Conservation (phyloP, 2,329 filamentous ascomycete genomes). For the Fonsecaea erecta region DNA sequence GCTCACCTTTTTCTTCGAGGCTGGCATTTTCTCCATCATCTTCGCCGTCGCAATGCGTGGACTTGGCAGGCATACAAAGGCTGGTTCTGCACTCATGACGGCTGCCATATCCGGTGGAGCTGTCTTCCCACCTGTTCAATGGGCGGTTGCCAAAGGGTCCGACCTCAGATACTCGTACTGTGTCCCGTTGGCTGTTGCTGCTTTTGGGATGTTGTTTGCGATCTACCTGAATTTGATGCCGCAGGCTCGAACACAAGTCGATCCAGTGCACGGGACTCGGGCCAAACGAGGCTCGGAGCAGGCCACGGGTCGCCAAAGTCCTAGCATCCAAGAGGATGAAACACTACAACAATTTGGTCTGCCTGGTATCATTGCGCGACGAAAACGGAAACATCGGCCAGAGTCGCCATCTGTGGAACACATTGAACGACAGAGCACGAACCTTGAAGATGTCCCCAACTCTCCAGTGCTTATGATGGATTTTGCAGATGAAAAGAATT, state of each 20-base stretch:
- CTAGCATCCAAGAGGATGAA: slow-evolving; percentile 8
- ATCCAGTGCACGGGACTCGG: slow-evolving; percentile 49
- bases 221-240: slow-evolving; percentile 58
- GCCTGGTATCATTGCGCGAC: slow-evolving; percentile 27
- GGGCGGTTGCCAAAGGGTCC: slow-evolving; percentile 47
- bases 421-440: slow-evolving; percentile 24
- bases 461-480: slow-evolving; percentile 21
- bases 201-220: slow-evolving; percentile 58
- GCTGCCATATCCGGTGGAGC: slow-evolving; percentile 60
- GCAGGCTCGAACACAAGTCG: slow-evolving; percentile 56
- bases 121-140: slow-evolving; percentile 60
- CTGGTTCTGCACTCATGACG: slow-evolving; percentile 59
- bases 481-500: slow-evolving; percentile 14
- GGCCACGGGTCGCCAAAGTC: slow-evolving; percentile 1
- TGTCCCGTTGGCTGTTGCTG: slow-evolving; percentile 59
- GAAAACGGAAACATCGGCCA: slow-evolving; percentile 22
- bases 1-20: slow-evolving; percentile 64
- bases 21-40: slow-evolving; percentile 63
- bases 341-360: slow-evolving; percentile 21
- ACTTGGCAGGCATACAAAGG: slow-evolving; percentile 62
- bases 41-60: slow-evolving; percentile 64
- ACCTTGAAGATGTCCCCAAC: neutral
- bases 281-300: slow-evolving; percentile 9
- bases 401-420: slow-evolving; percentile 26
- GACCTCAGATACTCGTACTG: slow-evolving; percentile 56